phyloP scores from a whole-genome alignment of 441 rosid genomes.

The Eutrema salsugineum region DNA sequence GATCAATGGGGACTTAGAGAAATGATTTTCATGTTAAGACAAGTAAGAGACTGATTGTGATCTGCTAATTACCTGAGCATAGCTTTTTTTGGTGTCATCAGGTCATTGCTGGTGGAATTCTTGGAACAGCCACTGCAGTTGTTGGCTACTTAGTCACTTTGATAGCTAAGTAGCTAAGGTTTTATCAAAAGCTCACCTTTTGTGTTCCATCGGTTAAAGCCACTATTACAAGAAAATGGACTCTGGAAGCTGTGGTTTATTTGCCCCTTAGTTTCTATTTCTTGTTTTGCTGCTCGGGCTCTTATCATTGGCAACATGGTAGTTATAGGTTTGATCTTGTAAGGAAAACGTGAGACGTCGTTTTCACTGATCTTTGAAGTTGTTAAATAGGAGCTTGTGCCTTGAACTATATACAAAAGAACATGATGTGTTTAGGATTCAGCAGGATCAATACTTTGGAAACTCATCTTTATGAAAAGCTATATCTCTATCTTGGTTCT shows the following conservation, averaged over 20 bases:
- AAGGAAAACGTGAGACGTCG: background rate
- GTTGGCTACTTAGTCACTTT: slow-evolving; percentile 44
- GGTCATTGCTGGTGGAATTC: slow-evolving; percentile 83
- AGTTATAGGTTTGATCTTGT: slow-evolving; percentile 9
- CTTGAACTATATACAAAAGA: background rate
- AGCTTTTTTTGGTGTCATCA: slow-evolving; percentile 28
- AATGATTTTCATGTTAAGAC: background rate
- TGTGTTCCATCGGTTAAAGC: background rate
- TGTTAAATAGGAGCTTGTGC: background rate
- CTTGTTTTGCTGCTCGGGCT: background rate
- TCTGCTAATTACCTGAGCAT: background rate
- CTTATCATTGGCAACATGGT: background rate
- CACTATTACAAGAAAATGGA: background rate
- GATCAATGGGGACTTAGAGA: background rate
- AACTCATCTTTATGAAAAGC: background rate
- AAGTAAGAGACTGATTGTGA: background rate
- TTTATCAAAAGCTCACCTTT: background rate
- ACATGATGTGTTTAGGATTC: slow-evolving; percentile 1
- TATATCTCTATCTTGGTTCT: background rate
- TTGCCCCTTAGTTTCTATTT: background rate
- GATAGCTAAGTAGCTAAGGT: background rate
- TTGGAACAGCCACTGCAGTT: slow-evolving; percentile 60
- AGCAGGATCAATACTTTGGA: background rate
- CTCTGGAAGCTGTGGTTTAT: background rate
- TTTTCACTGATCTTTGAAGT: background rate